Conservation (phyloP, 192 early-diverging fungal species). For the Mortierella hygrophila region DNA sequence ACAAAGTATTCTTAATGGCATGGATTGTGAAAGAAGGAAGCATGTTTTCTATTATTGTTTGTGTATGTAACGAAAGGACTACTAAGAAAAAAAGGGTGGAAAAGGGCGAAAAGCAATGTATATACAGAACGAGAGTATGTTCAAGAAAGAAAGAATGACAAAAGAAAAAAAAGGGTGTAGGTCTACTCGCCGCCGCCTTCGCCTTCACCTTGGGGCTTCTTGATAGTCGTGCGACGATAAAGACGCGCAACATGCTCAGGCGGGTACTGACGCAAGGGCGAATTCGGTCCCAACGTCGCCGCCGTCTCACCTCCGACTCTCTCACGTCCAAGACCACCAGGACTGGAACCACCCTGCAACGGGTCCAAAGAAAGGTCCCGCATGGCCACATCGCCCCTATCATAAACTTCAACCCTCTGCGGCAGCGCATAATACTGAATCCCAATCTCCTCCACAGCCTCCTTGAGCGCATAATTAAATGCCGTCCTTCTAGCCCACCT, state of each 20-base stretch:
- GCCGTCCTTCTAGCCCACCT: constrained; percentile 49
- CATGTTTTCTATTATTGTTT: constrained; percentile 1
- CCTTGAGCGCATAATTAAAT: constrained; percentile 52
- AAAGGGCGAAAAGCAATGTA: background rate
- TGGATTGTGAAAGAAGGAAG: background rate
- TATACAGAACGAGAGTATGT: background rate
- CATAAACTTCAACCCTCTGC: constrained; percentile 38
- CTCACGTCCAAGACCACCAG: background rate
- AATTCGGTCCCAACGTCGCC: constrained; percentile 19
- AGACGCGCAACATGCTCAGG: constrained; percentile 42
- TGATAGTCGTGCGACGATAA: constrained; percentile 36
- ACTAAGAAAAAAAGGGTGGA: background rate
- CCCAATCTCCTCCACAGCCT: constrained; percentile 50
- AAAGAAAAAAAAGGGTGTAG: background rate
- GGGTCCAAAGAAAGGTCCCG: background rate
- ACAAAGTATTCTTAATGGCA: background rate
- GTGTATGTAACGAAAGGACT: background rate
- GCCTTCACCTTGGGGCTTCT: constrained; percentile 24
- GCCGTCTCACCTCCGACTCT: background rate
- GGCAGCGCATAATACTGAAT: constrained; percentile 49
- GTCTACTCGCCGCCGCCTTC: background rate
- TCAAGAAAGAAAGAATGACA: background rate
- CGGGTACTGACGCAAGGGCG: constrained; percentile 36
- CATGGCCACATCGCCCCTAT: background rate
- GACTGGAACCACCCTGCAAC: background rate